Evolutionary conservation across 192 early-diverging fungal species (phyloP), one percentile per base, ranked within the genome.

Genomic region (Funneliformis geosporum): DNA sequence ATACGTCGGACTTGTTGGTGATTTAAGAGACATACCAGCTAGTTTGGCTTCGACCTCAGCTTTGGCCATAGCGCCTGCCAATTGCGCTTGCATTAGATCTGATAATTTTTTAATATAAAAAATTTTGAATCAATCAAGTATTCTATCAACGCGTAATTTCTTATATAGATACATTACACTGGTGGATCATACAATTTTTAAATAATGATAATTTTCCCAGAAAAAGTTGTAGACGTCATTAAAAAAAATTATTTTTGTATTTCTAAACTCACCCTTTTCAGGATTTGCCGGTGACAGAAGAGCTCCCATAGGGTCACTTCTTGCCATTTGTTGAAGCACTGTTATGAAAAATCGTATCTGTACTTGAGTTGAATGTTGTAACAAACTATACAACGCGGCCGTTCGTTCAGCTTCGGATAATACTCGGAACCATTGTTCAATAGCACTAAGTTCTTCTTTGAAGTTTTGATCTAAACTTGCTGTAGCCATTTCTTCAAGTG

Each of bases 281-380:
- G 83, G 84, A 25, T 82, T 81, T 33, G 87, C 85, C 16, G 87
- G 86, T 39, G 89, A 84, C 18, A 92, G 73, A 27, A 90, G 84
- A 42, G 89, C 88, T 33, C 83, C 86, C 23, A 92, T 82, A 11
- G 93, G 90, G 78, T 97, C 96, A 66, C 90, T 92, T 84, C 93
- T 90, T n/a, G 94, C 92, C 93, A 96, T 92, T 80, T 97, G 94
- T 85, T 96, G 94, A 78, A 98, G 83, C 2, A 97, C 95, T 6
- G 95, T 95, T 72, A 96, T 95, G 65, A 98, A 94, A 81, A 98
- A 99, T 39, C 96, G 91, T 76, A 96, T 92, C 86, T 99, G 97
- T 69, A 98, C 92, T 72, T 90, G 94, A 21, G 93, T 94, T 11
- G 94, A 91, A 85, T 95, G 91, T 84, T 97, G 96, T 71, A 99